Conservation (phyloP, 2,329 filamentous ascomycete genomes). For the Fusarium ramigenum region DNA sequence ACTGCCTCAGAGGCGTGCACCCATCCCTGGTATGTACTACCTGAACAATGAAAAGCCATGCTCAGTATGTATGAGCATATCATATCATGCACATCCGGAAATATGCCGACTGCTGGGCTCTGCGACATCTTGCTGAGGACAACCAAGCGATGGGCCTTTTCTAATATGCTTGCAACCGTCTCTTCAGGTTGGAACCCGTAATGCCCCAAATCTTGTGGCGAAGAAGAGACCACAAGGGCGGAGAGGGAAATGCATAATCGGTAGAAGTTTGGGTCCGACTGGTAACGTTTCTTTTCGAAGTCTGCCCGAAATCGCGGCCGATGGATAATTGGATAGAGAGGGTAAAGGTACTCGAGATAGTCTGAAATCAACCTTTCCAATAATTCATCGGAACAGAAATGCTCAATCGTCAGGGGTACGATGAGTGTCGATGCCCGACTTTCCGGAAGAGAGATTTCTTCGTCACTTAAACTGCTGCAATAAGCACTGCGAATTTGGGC, state of each 20-base stretch:
- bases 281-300: neutral
- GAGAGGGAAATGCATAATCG: neutral
- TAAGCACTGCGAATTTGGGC: neutral
- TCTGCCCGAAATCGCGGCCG: neutral
- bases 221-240: neutral
- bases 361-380: neutral
- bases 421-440: neutral
- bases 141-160: neutral
- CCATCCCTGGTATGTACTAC: neutral
- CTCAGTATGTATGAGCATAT: neutral
- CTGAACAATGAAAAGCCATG: neutral
- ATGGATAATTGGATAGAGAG: neutral
- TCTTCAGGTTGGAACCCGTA: neutral
- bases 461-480: neutral
- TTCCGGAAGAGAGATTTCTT: neutral
- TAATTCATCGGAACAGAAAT: neutral
- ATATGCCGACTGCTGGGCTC: neutral
- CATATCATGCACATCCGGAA: neutral
- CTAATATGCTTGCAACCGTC: neutral
- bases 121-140: neutral
- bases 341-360: neutral
- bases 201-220: rapidly evolving
- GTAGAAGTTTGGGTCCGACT: neutral
- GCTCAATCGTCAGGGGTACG: neutral
- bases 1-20: neutral